Percentiles rank a stretch among this genome's conserved stretches.
Conservation (phyloP, 352 stramenopile genomes). For the Phytophthora multivora region DNA sequence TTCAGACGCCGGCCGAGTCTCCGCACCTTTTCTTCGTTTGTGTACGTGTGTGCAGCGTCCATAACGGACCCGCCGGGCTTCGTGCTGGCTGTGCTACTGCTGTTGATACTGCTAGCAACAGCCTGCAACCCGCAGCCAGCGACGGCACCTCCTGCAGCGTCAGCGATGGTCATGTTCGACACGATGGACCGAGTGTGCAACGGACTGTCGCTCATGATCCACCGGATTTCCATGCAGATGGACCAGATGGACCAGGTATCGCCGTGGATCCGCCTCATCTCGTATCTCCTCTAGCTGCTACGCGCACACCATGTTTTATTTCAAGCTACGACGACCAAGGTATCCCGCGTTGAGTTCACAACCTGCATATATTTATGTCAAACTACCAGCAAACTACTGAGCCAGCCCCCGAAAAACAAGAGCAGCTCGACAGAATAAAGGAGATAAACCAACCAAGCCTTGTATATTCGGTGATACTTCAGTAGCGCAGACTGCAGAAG, state of each 20-base stretch:
- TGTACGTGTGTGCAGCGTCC: conserved; percentile 72
- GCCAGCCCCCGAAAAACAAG: not conserved
- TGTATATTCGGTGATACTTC: not conserved
- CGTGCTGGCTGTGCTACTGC: conserved; percentile 70
- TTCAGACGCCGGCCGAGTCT: conserved; percentile 49
- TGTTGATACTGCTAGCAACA: conserved; percentile 65
- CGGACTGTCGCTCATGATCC: conserved; percentile 62
- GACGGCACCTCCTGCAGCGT: conserved; percentile 39
- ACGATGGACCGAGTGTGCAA: conserved; percentile 69
- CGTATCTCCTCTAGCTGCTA: conserved; percentile 50
- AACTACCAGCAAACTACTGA: conserved; percentile 18
- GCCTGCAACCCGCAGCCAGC: conserved; percentile 60
- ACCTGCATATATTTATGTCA: conserved; percentile 47
- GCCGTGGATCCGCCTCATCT: conserved; percentile 63
- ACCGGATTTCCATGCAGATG: conserved; percentile 62
- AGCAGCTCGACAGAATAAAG: conserved; percentile 10
- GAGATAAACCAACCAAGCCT: conserved; percentile 3
- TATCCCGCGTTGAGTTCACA: conserved; percentile 2
- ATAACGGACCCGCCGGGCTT: conserved; percentile 76
- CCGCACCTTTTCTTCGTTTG: conserved; percentile 69
- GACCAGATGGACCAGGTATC: conserved; percentile 62
- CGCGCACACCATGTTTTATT: conserved; percentile 19
- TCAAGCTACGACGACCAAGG: not conserved
- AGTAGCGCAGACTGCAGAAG: conserved; percentile 95
- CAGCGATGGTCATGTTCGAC: conserved; percentile 48